Base-by-base conservation (phyloP, 192 early-diverging fungal genomes). In the Entomortierella beljakovae region DNA sequence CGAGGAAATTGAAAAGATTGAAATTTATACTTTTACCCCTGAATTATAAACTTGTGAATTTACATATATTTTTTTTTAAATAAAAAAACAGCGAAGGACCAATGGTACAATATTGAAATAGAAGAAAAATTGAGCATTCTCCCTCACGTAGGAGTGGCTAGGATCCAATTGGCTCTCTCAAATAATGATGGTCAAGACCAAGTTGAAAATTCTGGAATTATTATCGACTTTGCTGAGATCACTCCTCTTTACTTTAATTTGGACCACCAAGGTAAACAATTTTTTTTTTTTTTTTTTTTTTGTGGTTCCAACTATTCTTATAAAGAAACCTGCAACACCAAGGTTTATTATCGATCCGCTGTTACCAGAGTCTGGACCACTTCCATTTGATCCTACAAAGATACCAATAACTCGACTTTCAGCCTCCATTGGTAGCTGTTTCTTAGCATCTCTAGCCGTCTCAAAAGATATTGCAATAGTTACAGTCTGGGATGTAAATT, bases 211-310 rank as follows among this genome's bases (percentile, higher is more conserved):
- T 38, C 33, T 49, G 75, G 75, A 48, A 55, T 79, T 20, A 40
- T 49, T 4, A 60, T 79, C 23, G 75, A 79, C n/a, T 62, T 65
- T 63, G 67, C 70, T 15, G 75, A 79, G 48, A 65, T 79, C 57
- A 52, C 61, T 31, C 75, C 75, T 3, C 62, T 77, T 25, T 20
- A 52, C 1, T 0, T 68, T 20, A 29, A 42, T 13, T n/a, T 20
- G 8, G 73, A 68, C 6, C 7, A 32, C 1, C 65, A 51, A 58
- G 29, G 73, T 77, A 64, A 62, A 16, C 2, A 57, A 22, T 5
- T 3, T 5, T 23, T n/a, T 6, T 50, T 6, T 23, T 16, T 6
- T 38, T 38, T 6, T 38, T 38, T 38, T 6, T n/a, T n/a, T n/a
- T n/a, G n/a, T n/a, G n/a, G n/a, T 11, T 11, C 10, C 42, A 43